These are phyloP conservation scores for Trichoderma sp. DNA, from an alignment of 2,329 filamentous ascomycete species.

Conservation along the genomic window DNA sequence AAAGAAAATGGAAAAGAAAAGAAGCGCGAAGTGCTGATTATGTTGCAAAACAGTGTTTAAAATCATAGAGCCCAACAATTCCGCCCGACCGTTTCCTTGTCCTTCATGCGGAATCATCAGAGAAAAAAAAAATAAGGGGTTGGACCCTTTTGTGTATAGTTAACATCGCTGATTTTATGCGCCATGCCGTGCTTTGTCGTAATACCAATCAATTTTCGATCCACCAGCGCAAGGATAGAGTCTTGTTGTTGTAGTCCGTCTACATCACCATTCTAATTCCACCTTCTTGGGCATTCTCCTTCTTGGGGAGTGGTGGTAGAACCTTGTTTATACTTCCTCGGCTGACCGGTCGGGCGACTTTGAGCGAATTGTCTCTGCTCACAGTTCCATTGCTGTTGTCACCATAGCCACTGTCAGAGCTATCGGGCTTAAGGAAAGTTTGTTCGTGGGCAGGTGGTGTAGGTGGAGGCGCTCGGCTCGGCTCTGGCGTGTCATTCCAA, in stretches of 20 bases:
- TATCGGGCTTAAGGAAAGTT: constrained; percentile 47
- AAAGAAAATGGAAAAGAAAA: constrained; percentile 3
- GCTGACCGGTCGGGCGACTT: constrained; percentile 47
- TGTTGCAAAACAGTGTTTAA: constrained; percentile 28
- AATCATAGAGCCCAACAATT: constrained; percentile 29
- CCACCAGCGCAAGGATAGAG: constrained; percentile 31
- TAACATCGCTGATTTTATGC: constrained; percentile 30
- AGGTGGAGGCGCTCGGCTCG: constrained; percentile 48
- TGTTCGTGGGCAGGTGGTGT: constrained; percentile 43
- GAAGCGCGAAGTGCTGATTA: constrained; percentile 25
- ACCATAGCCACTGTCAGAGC: constrained; percentile 54
- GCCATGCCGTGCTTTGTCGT: constrained; percentile 30
- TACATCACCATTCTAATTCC: constrained; percentile 42
- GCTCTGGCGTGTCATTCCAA: constrained; percentile 47
- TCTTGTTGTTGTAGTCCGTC: constrained; percentile 30
- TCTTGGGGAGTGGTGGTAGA: constrained; percentile 58
- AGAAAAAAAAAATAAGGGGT: constrained; percentile 21
- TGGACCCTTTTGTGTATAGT: constrained; percentile 21
- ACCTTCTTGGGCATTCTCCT: constrained; percentile 37
- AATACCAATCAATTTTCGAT: constrained; percentile 30
- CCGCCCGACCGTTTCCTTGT: constrained; percentile 29
- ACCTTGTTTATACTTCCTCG: constrained; percentile 64
- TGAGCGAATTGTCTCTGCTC: constrained; percentile 39
- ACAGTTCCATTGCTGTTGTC: constrained; percentile 42
- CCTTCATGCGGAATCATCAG: constrained; percentile 31